phyloP scores from a whole-genome alignment of 2,329 filamentous ascomycete species.

The Geosmithia morbida region DNA sequence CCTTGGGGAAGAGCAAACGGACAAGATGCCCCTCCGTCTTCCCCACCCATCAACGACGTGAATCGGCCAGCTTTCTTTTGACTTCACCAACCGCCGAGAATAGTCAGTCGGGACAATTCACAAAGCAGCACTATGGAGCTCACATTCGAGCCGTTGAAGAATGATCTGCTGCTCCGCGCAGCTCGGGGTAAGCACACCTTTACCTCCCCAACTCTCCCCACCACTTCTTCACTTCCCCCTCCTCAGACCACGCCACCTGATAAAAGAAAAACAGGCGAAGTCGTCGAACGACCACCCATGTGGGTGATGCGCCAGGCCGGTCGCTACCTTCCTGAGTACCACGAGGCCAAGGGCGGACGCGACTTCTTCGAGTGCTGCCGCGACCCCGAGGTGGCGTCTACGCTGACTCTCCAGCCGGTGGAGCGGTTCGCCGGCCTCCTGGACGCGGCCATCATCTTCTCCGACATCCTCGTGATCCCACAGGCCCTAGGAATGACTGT shows the following conservation, averaged over 20 bases:
- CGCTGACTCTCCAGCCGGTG: slow-evolving; percentile 85
- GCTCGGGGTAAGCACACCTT: slow-evolving; percentile 70
- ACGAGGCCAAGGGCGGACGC: slow-evolving; percentile 75
- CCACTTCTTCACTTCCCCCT: not conserved
- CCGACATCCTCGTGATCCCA: slow-evolving; percentile 92
- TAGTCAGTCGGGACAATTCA: not conserved
- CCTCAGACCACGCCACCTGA: not conserved
- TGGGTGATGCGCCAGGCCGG: slow-evolving; percentile 99
- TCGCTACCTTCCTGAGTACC: slow-evolving; percentile 94
- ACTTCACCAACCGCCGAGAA: not conserved
- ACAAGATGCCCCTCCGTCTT: not conserved
- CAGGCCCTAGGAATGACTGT: slow-evolving; percentile 98
- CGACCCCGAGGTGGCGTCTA: slow-evolving; percentile 81
- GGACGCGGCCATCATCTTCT: slow-evolving; percentile 97
- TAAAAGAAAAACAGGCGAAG: slow-evolving; percentile 46
- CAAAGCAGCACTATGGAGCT: slow-evolving; percentile 39
- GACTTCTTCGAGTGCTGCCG: slow-evolving; percentile 99
- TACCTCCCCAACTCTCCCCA: not conserved
- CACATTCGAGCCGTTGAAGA: slow-evolving; percentile 73
- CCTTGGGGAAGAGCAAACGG: not conserved
- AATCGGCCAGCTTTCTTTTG: not conserved
- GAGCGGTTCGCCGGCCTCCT: slow-evolving; percentile 83
- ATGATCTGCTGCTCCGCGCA: slow-evolving; percentile 81
- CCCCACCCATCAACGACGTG: not conserved
- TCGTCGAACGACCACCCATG: slow-evolving; percentile 83